phyloP scores from a whole-genome alignment of 1,139 yeast genomes.

The Yueomyces sp. region DNA sequence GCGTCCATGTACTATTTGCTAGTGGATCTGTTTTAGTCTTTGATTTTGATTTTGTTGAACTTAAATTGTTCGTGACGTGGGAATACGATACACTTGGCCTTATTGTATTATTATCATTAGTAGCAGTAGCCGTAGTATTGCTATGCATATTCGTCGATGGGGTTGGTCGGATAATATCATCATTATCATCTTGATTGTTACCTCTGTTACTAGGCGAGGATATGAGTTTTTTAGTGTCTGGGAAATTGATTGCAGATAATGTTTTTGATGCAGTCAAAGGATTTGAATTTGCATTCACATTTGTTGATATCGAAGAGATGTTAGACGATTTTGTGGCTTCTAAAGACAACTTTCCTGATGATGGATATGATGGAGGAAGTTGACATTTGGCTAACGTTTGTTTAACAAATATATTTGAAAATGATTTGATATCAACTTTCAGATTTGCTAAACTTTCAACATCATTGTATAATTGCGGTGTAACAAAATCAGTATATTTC shows the following conservation, averaged over 20 bases:
- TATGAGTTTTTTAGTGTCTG: neutral
- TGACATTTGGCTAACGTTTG: constrained; percentile 6
- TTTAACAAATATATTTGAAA: constrained; percentile 16
- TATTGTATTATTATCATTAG: neutral
- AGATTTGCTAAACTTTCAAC: constrained; percentile 17
- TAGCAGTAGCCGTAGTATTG: no score
- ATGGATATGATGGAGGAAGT: neutral
- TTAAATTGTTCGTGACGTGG: neutral
- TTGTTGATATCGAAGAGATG: neutral
- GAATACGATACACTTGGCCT: neutral
- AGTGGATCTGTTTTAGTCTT: neutral
- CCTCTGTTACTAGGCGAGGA: neutral
- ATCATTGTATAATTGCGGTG: constrained; percentile 12
- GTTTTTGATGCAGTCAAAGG: neutral
- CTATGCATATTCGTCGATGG: neutral
- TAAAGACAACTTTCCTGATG: neutral
- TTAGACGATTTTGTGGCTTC: neutral
- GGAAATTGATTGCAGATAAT: neutral
- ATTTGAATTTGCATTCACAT: neutral
- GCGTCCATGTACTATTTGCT: neutral
- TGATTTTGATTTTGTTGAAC: neutral
- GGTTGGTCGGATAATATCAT: neutral
- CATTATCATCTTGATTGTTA: neutral
- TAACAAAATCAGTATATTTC: constrained; percentile 15
- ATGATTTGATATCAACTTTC: constrained; percentile 7